Evolutionary conservation across 805 yeast species (phyloP), one percentile per base, ranked within the genome.

Genomic region (Ogataea pignaliae): DNA sequence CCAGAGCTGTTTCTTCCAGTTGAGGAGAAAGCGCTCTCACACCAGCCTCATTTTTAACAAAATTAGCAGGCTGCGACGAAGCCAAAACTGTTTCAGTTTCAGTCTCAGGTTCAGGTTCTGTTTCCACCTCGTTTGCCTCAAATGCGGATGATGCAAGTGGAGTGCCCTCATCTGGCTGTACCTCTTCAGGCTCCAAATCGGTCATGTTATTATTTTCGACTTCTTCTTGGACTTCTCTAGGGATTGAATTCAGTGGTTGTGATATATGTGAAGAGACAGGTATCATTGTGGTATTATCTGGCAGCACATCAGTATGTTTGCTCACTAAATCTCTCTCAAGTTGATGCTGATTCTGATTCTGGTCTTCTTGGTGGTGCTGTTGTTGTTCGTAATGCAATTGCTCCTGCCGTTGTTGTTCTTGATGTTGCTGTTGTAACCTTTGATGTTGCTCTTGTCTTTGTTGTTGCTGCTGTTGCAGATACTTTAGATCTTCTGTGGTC

Each of bases 81-180:
- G 7, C 26, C 7, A 21, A 7, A 21, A 21, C 26, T 4, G 26
- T 34, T 13, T 29, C 32, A 11, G 28, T 37, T 7, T 21, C 43
- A 21, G 43, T 41, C 36, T 44, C 41, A 3, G 26, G 13, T 9
- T 16, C 32, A 14, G 38, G 28, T 16, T 43, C 45, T 12, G 37
- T 36, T 18, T 40, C 43, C 13, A 29, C 39, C 18, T 32, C 42
- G 7, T 29, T 10, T 28, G 28, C 33, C 5, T 30, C 14, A 13
- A n/a, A 5, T 4, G 33, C 14, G 14, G 33, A 30, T 30, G 33
- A 30, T 30, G 10, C 33, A 30, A 30, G 13, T 6, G 6, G 33
- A 12, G 4, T 30, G 4, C 6, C 6, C 13, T n/a, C 10, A 30
- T 30, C 33, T 13, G 14, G 14, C 6, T 30, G 13, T 30, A 13